Base-by-base conservation (phyloP, 1,284 basidiomycete species). In the Xerocomus amazonicus region DNA sequence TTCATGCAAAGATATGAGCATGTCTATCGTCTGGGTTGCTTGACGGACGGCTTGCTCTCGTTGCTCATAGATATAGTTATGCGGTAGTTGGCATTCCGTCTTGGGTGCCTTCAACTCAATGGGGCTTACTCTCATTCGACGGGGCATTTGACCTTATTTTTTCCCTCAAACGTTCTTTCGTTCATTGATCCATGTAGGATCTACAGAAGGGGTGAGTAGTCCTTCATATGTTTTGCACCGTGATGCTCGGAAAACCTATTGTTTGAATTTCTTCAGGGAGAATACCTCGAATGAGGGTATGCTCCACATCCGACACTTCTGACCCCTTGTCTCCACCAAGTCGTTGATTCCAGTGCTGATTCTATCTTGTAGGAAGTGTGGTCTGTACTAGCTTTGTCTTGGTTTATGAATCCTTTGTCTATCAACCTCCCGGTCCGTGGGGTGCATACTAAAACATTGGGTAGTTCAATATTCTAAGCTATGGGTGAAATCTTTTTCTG, bases 261-360 rank as follows among this genome's bases (percentile, higher is more conserved):
- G 67, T 68, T 80, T 83, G 87, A 87, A 89, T 90, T 89, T 90
- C 87, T 90, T 90, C 87, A 88, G 74, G 87, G 87, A 83, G 84
- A 72, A 86, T 84, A 83, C 81, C 77, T 72, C 63, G 56, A 55
- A 34, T 54, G 62, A 62, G 81, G 83, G 79, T 69, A 75, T 71
- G 87, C 87, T 87, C 83, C 87, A 85, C 80, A 78, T 59, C 73
- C 84, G 85, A 88, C 86, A 83, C 71, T 59, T 70, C 82, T 86
- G 84, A 86, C 62, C 34, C 43, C 19, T 37, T 5, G 28, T 9
- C 5, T 16, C 1, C n/a, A 17, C 45, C 6, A 6, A 12, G 12
- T 32, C 4, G 4, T 32, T 17, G 12, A 44, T 2, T 6, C 4
- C 1, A 3, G 13, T 44, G 14, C 60, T 63, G 34, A 68, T 39